Base-by-base conservation (phyloP, 257 asterid species). In the Parsonsia alboflavescens region DNA sequence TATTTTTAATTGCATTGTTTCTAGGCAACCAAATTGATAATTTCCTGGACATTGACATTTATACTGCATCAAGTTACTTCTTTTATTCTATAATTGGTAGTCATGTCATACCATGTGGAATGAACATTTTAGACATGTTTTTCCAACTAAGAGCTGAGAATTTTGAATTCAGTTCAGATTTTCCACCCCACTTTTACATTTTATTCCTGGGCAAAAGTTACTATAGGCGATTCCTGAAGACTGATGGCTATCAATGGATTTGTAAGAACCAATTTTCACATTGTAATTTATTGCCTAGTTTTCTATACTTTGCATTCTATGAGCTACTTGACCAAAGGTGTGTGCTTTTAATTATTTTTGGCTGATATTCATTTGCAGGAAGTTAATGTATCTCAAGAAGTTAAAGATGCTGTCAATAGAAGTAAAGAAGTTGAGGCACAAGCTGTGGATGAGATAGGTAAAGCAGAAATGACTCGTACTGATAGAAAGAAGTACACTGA, bases 221-320 rank as follows among this genome's bases (percentile, higher is more conserved):
- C 80, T 78, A 80, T 87, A 84, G 82, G 89, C 82, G 84, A 85
- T 79, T 83, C 89, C 85, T 78, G 97, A 89, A 85, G 96, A 78
- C 88, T 79, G 90, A 85, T 91, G 97, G 89, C 88, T 81, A 84
- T 87, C 85, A 82, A 62, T 83, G 84, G 92, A 89, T 91, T 83
- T 83, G 96, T 92, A 89, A 92, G 96, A 90, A 75, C 81, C 85
- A 80, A 33, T 84, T 83, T 83, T 82, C 72, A 77, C 78, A 87
- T 71, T 79, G 69, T 17, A 82, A 44, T 48, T 65, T 78, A 78
- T 80, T 74, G 85, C 72, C 52, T 49, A 80, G 70, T 70, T 70
- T 76, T 64, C 68, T 71, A 69, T 74, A 65, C 73, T 72, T 73
- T 81, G 73, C 54, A 39, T 72, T 41, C 52, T 50, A 74, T 36